Percentiles rank a stretch among this genome's conserved stretches.
phyloP scores from a whole-genome alignment of 2,329 filamentous ascomycete species.

The Botrytis fabae region DNA sequence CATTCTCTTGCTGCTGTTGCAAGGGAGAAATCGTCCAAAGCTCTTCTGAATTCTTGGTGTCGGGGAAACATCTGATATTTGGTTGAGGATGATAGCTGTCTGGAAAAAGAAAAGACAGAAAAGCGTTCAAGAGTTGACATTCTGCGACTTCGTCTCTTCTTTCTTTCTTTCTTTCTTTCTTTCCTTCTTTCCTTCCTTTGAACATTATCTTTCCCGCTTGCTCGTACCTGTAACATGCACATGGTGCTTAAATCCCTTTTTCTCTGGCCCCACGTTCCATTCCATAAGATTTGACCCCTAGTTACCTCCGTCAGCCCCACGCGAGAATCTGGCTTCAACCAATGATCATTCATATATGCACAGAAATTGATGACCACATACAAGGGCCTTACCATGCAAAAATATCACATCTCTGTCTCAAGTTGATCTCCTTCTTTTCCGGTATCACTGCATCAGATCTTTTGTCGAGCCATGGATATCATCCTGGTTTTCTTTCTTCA shows the following conservation, averaged over 20 bases:
- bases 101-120: background rate
- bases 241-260: slow-evolving; percentile 1
- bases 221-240: background rate
- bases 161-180: too few species aligned
- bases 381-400: slow-evolving; percentile 12
- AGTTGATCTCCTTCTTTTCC: slow-evolving; percentile 12
- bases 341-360: background rate
- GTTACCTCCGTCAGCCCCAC: slow-evolving; percentile 1
- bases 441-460: slow-evolving; percentile 12
- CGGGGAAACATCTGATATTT: background rate
- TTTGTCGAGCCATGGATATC: background rate
- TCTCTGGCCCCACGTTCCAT: slow-evolving; percentile 1
- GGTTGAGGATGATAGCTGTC: background rate
- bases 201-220: background rate
- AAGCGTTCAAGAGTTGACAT: background rate
- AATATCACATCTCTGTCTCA: slow-evolving; percentile 11
- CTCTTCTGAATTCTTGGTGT: background rate
- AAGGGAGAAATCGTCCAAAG: background rate
- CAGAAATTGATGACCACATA: slow-evolving; percentile 10
- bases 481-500: background rate
- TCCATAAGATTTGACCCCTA: slow-evolving; percentile 11
- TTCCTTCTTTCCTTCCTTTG: background rate
- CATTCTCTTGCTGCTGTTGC: background rate
- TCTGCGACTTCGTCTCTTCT: background rate
- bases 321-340: background rate